These are phyloP conservation scores for Dichotomopilus funicola DNA, from an alignment of 2,329 filamentous ascomycete species.

Conservation along the genomic window DNA sequence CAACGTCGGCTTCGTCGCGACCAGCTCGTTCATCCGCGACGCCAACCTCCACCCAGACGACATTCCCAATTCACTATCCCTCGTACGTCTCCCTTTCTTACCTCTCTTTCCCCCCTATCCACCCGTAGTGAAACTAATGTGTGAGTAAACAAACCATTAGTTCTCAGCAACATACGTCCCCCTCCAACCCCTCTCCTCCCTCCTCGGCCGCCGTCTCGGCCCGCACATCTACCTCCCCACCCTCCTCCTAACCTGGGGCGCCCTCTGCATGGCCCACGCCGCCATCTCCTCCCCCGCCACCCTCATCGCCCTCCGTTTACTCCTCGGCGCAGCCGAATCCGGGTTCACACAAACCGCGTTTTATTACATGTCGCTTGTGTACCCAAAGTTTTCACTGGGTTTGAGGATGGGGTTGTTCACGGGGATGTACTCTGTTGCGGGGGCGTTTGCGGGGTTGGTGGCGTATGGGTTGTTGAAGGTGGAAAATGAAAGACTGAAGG, in stretches of 20 bases:
- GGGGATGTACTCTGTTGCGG: constrained; percentile 4
- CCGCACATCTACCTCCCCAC: neutral
- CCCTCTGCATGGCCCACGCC: constrained; percentile 3
- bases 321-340: constrained; percentile 2
- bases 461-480: constrained; percentile 3
- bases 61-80: constrained; percentile 1
- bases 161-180: constrained; percentile 6
- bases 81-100: neutral
- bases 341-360: constrained; percentile 4
- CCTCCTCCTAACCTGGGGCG: neutral
- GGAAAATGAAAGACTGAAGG: neutral
- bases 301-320: constrained; percentile 1
- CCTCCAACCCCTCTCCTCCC: neutral
- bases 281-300: neutral
- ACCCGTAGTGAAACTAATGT: too few relatives aligned
- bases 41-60: constrained; percentile 6
- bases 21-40: constrained; percentile 1
- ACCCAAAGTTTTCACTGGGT: neutral
- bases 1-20: constrained; percentile 4
- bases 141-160: neutral
- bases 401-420: neutral
- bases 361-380: constrained; percentile 4
- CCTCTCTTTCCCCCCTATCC: neutral
- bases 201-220: constrained; percentile 2
- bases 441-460: constrained; percentile 2